Evolutionary conservation across 179 eudicot genomes (phyloP).

Genomic region (Nepenthes alata): DNA sequence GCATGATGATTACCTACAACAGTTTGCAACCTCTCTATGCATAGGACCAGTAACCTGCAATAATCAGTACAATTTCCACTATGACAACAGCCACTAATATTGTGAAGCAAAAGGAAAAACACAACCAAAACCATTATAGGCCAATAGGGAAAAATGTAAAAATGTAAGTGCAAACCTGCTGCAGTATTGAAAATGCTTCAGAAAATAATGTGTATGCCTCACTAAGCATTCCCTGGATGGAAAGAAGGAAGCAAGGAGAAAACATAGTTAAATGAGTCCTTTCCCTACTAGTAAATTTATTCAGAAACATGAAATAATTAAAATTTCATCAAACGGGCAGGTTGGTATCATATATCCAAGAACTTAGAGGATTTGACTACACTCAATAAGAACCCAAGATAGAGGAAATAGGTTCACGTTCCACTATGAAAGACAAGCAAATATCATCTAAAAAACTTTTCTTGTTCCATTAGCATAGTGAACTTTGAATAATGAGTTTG

Average conservation of each 20-base stretch:
- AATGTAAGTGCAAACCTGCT: slow-evolving; percentile 47
- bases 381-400: too few species aligned
- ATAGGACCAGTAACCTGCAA: slow-evolving; percentile 97
- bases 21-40: slow-evolving; percentile 98
- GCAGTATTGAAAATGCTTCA: slow-evolving; percentile 93
- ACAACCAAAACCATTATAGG: neutral
- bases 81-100: neutral
- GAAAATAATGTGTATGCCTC: slow-evolving; percentile 85
- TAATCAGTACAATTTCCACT: neutral
- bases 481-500: too few species aligned
- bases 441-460: too few species aligned
- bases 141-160: neutral
- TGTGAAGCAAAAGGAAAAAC: neutral
- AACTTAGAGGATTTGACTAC: too few species aligned
- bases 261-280: neutral
- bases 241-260: slow-evolving; percentile 1
- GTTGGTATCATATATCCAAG: too few species aligned
- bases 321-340: too few species aligned
- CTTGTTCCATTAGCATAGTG: too few species aligned
- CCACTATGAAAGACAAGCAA: too few species aligned
- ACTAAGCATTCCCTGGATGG: slow-evolving; percentile 80
- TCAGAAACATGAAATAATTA: too few species aligned
- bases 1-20: slow-evolving; percentile 59
- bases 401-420: too few species aligned
- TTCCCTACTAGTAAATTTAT: neutral